Evolutionary conservation across 23 red algal species (phyloP), one percentile per base, ranked within the genome.

Genomic region (Gracilaria caudata): DNA sequence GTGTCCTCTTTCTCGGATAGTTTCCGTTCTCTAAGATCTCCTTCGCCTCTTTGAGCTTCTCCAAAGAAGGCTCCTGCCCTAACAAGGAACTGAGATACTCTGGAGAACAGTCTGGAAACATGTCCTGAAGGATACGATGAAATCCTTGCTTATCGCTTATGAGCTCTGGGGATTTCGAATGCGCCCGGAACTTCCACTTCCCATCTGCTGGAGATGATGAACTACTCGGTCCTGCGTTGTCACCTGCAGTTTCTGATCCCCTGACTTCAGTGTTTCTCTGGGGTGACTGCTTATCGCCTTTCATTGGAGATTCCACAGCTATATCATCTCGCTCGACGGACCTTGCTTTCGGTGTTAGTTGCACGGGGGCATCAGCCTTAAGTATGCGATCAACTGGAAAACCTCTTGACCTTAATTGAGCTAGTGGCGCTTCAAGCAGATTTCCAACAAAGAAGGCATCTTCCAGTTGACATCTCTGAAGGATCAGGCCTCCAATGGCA

Each of bases 301-400:
- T 10, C 1, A 4, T 1, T 41, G 39, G 7, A 21, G 32, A 23
- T 26, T 36, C 17, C 2, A 19, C 19, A 9, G 17, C 1, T 20
- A 19, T 34, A 71, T 13, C 65, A 1, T 71, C 65, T 71, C 14
- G 32, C 16, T 41, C 34, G 10, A 39, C 20, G 19, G 65, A 7
- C 0, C 19, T 36, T 3, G 29, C 14, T 23, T 56, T 64, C 21
- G 21, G 11, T 45, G 71, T 45, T 33, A 6, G 38, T 70, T 64
- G 56, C 21, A 71, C 80, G 51, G 80, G 25, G 33, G 35, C 38
- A 39, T 49, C 32, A n/a, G 68, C 45, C 38, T 57, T 28, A 2
- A 87, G 56, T 63, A 95, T 81, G 54, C 93, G 73, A 57, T 95
- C 87, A 16, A 95, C 93, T 30, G 93, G 93, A 85, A 95, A 95